phyloP scores from a whole-genome alignment of 164 flowering plant species.

The Pachysandra terminalis region DNA sequence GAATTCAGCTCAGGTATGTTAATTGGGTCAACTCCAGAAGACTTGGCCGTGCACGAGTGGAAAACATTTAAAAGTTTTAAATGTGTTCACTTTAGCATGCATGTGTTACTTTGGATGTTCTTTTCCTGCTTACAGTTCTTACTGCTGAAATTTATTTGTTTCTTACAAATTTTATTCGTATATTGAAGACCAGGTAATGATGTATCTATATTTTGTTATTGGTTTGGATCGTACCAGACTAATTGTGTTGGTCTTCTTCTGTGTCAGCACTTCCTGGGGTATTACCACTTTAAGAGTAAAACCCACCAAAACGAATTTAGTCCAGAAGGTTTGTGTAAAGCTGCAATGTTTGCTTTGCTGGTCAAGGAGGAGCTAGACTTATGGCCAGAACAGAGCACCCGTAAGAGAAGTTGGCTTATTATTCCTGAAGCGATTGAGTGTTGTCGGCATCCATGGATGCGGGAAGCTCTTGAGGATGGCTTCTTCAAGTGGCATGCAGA shows the following conservation, averaged over 20 bases:
- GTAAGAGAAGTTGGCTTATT: constrained; percentile 57
- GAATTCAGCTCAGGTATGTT: too few relatives aligned
- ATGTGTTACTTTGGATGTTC: neutral
- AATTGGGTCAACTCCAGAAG: too few relatives aligned
- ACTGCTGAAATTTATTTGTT: neutral
- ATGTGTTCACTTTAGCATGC: neutral
- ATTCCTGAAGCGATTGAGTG: constrained; percentile 46
- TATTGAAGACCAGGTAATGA: neutral
- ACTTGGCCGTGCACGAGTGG: too few relatives aligned
- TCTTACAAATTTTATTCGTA: neutral
- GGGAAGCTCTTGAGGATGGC: constrained; percentile 44
- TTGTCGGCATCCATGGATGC: constrained; percentile 72
- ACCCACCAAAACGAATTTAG: constrained; percentile 62
- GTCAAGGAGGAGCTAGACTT: constrained; percentile 62
- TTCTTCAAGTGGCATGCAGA: constrained; percentile 43
- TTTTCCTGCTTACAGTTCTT: neutral
- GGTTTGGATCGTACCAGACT: neutral
- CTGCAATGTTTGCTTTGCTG: constrained; percentile 62
- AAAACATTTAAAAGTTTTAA: too few relatives aligned
- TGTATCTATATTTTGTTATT: neutral
- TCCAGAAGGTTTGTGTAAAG: constrained; percentile 64
- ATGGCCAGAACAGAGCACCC: constrained; percentile 66
- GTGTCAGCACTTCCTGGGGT: constrained; percentile 49
- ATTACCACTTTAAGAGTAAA: constrained; percentile 63
- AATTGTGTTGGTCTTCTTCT: neutral